Base-by-base conservation (phyloP, 768 basidiomycete genomes). In the Lepiota venenata region DNA sequence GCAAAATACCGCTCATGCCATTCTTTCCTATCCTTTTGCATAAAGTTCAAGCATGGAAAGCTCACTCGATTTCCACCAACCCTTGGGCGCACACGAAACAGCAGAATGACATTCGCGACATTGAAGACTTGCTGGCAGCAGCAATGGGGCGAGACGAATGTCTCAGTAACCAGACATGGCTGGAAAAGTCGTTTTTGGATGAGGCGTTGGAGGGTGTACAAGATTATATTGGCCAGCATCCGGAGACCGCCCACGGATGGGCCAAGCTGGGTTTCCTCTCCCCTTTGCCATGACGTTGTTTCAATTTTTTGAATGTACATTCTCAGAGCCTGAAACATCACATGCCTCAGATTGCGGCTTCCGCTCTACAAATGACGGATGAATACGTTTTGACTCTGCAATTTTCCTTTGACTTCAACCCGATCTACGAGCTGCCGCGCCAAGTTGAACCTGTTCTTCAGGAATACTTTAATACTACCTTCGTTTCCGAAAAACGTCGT, bases 391-490 rank as follows among this genome's bases (percentile, higher is more conserved):
- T 66, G 18, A 12, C 63, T 63, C 38, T 59, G 44, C 43, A 58
- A 57, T 53, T 58, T 65, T 12, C 66, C 65, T 56, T 58, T 64
- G 15, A 57, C 56, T 20, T 58, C 53, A 7, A 47, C 18, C 25
- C 61, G 60, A 27, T 66, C 57, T 36, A 53, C 49, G 29, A 50
- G 53, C n/a, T 56, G 56, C 16, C 46, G 52, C 40, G 63, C 56
- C 27, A 64, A 46, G 39, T 58, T 60, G 54, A 69, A 69, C 10
- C 63, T 62, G 46, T 66, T 67, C 56, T 64, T 67, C 39, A 60
- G 43, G 22, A 89, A 85, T 16, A 87, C 83, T 38, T 78, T 71
- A 9, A 73, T 65, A 57, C 86, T 88, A 0, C 73, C 85, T 1
- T 64, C 58, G 66, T 89, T 89, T 3, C 74, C 84, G 1, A 63